phyloP scores from a whole-genome alignment of 2,329 filamentous ascomycete genomes.

The Huntiella bhutanensis region DNA sequence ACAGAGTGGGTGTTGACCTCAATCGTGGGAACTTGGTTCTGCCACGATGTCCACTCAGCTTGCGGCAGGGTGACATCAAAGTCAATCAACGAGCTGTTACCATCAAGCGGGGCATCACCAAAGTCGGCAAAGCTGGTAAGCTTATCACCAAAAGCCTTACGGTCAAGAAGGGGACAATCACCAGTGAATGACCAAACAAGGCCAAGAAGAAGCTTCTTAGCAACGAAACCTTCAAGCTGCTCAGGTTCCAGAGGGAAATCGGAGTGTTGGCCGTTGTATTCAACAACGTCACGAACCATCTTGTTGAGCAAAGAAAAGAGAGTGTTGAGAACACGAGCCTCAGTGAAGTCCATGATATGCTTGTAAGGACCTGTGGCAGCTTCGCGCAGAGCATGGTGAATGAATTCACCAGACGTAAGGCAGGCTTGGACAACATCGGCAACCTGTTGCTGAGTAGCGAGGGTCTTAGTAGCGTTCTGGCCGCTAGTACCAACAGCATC shows the following conservation, averaged over 20 bases:
- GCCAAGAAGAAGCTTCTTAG: constrained; percentile 85
- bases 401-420: constrained; percentile 62
- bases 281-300: constrained; percentile 72
- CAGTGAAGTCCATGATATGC: constrained; percentile 97
- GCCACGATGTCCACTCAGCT: constrained; percentile 83
- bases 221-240: constrained; percentile 72
- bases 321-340: constrained; percentile 75
- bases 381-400: constrained; percentile 56
- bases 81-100: constrained; percentile 76
- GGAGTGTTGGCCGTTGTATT: constrained; percentile 86
- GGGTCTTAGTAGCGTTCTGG: constrained; percentile 56
- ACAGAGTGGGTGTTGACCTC: constrained; percentile 98
- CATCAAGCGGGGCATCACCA: constrained; percentile 62
- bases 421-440: constrained; percentile 62
- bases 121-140: constrained; percentile 68
- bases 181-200: constrained; percentile 92
- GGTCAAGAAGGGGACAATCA: constrained; percentile 74
- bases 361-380: constrained; percentile 51
- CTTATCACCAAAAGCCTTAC: constrained; percentile 76
- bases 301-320: constrained; percentile 94
- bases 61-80: constrained; percentile 78
- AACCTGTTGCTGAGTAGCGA: constrained; percentile 59
- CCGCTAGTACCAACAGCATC: constrained; percentile 55
- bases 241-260: constrained; percentile 87
- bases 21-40: constrained; percentile 79